These are phyloP conservation scores for Kodamaea ohmeri DNA, from an alignment of 1,139 yeast species.

Conservation along the genomic window DNA sequence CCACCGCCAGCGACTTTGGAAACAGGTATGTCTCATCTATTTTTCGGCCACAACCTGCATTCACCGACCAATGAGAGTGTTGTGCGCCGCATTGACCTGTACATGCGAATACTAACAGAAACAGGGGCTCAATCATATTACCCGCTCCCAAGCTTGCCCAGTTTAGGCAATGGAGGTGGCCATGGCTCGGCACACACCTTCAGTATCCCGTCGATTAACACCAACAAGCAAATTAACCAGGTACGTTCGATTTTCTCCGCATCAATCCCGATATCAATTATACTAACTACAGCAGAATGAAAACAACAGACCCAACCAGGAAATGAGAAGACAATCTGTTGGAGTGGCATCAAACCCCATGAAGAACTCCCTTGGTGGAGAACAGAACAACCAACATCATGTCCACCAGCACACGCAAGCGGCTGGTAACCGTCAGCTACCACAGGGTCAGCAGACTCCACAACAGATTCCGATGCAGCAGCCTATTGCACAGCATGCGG, in stretches of 20 bases:
- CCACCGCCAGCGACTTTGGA: constrained; percentile 58
- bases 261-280: constrained; percentile 12
- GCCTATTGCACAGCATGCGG: constrained; percentile 10
- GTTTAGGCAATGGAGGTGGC: constrained; percentile 44
- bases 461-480: constrained; percentile 11
- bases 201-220: constrained; percentile 46
- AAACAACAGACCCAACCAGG: constrained; percentile 22
- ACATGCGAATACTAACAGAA: constrained; percentile 19
- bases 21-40: constrained; percentile 37
- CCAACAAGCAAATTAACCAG: constrained; percentile 25
- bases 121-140: constrained; percentile 49
- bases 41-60: constrained; percentile 1
- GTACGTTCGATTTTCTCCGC: constrained; percentile 23
- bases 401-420: constrained; percentile 16
- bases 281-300: constrained; percentile 20
- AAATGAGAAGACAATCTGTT: constrained; percentile 27
- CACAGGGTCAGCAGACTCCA: constrained; percentile 13
- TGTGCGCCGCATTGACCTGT: background rate
- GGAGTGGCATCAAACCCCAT: constrained; percentile 22
- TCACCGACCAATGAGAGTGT: constrained; percentile 2
- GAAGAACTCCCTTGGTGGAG: constrained; percentile 20
- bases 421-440: constrained; percentile 15
- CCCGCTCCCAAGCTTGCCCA: constrained; percentile 52
- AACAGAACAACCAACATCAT: constrained; percentile 19
- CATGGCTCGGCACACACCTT: constrained; percentile 41